phyloP scores from a whole-genome alignment of 768 basidiomycete genomes.

The Coprinopsis sp. region DNA sequence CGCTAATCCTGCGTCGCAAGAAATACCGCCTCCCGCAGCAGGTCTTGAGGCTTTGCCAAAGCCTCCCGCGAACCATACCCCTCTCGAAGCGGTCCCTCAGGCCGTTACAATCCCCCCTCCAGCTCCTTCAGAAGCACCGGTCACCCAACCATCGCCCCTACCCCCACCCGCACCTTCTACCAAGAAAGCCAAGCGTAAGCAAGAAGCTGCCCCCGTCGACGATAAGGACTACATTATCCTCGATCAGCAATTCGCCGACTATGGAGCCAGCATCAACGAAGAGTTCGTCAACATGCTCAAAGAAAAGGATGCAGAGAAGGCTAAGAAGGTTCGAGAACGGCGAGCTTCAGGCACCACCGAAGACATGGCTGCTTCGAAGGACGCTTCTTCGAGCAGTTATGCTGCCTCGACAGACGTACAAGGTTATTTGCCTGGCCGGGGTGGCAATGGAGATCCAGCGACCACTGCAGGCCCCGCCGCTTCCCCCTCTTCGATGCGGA shows the following conservation, averaged over 20 bases:
- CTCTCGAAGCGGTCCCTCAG: no score
- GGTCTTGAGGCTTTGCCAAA: no score
- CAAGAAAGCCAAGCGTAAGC: background rate
- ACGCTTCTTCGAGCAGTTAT: background rate
- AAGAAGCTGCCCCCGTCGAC: background rate
- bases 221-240: conserved; percentile 7
- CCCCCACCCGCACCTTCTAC: background rate
- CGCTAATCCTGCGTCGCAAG: background rate
- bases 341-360: background rate
- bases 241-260: conserved; percentile 4
- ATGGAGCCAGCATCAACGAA: background rate
- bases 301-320: no score
- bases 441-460: background rate
- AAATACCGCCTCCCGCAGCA: background rate
- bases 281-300: no score
- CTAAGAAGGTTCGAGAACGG: background rate
- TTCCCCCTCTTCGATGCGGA: background rate
- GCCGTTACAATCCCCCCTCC: no score
- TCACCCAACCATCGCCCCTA: no score
- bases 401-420: background rate
- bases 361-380: background rate
- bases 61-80: no score
- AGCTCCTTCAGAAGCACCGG: no score
- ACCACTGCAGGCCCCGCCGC: background rate
- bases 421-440: background rate